Percentiles rank a stretch among this genome's conserved stretches.
These are phyloP conservation scores for Neonectria sp. DNA, from an alignment of 2,329 filamentous ascomycete genomes.

Conservation along the genomic window DNA sequence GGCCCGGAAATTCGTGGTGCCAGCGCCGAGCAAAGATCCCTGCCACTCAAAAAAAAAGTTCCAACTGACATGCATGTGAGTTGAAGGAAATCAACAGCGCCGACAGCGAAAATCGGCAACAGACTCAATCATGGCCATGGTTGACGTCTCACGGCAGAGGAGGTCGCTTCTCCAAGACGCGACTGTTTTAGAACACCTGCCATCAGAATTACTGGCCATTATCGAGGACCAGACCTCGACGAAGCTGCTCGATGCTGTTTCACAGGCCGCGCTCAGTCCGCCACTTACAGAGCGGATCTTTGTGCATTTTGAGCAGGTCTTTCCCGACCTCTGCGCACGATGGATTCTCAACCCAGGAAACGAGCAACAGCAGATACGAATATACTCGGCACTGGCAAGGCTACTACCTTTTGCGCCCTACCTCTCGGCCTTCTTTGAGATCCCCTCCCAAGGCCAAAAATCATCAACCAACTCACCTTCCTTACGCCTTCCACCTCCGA, in stretches of 20 bases:
- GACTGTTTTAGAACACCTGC: slow-evolving; percentile 72
- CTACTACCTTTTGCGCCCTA: slow-evolving; percentile 87
- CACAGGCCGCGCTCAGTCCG: slow-evolving; percentile 78
- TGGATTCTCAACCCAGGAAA: slow-evolving; percentile 73
- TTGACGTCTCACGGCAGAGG: slow-evolving; percentile 70
- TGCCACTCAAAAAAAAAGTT: slow-evolving; percentile 55
- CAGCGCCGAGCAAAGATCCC: slow-evolving; percentile 50
- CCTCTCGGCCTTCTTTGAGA: slow-evolving; percentile 79
- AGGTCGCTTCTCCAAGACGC: slow-evolving; percentile 70
- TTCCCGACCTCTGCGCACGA: slow-evolving; percentile 86
- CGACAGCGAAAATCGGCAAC: slow-evolving; percentile 46
- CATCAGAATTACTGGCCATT: slow-evolving; percentile 77
- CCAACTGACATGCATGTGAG: slow-evolving; percentile 47
- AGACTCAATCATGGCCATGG: slow-evolving; percentile 66
- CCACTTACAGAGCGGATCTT: slow-evolving; percentile 82
- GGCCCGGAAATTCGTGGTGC: slow-evolving; percentile 56
- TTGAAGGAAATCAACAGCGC: slow-evolving; percentile 47
- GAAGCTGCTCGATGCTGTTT: slow-evolving; percentile 80
- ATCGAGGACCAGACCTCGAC: slow-evolving; percentile 75
- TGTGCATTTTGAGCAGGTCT: slow-evolving; percentile 79
- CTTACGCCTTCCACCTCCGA: slow-evolving; percentile 50
- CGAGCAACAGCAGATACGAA: slow-evolving; percentile 55
- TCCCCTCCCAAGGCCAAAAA: slow-evolving; percentile 31
- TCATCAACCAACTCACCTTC: slow-evolving; percentile 40
- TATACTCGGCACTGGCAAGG: slow-evolving; percentile 82